Conservation (phyloP, 305 asterid genomes). For the Ilex paraguariensis region DNA sequence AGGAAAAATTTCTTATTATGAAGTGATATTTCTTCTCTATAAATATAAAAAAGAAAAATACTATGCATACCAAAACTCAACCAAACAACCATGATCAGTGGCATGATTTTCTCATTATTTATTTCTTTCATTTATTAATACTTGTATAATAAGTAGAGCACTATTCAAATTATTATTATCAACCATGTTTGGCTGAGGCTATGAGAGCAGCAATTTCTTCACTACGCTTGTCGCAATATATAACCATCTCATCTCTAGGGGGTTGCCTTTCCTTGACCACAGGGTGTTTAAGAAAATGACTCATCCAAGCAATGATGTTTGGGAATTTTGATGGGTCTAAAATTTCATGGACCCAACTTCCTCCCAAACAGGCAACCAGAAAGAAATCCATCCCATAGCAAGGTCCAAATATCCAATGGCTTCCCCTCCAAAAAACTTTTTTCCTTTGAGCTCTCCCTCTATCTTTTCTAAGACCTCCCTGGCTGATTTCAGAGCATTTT, state of each 20-base stretch:
- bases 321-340: slow-evolving; percentile 30
- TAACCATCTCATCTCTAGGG: slow-evolving; percentile 14
- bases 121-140: too few species aligned
- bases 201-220: slow-evolving; percentile 1
- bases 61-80: too few species aligned
- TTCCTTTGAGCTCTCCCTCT: slow-evolving; percentile 22
- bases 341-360: slow-evolving; percentile 24
- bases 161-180: not conserved
- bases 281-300: slow-evolving; percentile 21
- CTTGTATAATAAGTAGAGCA: too few species aligned
- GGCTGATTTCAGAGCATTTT: slow-evolving; percentile 20
- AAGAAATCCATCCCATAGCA: slow-evolving; percentile 26
- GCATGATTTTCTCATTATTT: too few species aligned
- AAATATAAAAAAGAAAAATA: too few species aligned
- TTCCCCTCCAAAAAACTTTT: slow-evolving; percentile 37
- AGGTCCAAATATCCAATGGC: slow-evolving; percentile 33
- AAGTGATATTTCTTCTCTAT: too few species aligned
- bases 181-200: slow-evolving; percentile 4
- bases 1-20: too few species aligned
- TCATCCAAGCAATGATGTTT: slow-evolving; percentile 18
- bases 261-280: slow-evolving; percentile 27
- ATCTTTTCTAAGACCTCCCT: slow-evolving; percentile 23
- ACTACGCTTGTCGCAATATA: slow-evolving; percentile 13
- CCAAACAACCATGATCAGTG: too few species aligned
- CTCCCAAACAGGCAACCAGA: slow-evolving; percentile 31